A percentile compares a stretch with the other conserved stretches of the same genome.
Conservation (phyloP, 2,329 filamentous ascomycete species). For the Eutypa lata region DNA sequence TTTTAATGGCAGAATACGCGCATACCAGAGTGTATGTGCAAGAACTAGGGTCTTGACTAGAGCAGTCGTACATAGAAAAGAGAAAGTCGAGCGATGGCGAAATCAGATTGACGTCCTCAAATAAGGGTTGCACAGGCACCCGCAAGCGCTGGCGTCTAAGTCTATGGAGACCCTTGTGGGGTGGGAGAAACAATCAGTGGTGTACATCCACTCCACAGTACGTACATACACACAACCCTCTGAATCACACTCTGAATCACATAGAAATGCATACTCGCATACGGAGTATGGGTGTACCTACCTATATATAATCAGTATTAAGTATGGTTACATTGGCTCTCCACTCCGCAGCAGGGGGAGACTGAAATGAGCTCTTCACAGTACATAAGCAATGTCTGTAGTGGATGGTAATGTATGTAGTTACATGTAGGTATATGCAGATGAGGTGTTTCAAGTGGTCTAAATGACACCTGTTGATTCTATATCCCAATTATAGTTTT, state of each 20-base stretch:
- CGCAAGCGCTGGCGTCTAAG: background rate
- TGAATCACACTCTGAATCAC: no score
- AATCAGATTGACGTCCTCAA: background rate
- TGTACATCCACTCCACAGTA: background rate
- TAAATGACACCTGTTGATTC: background rate
- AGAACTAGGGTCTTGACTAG: background rate
- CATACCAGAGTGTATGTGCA: background rate
- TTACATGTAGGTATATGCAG: background rate
- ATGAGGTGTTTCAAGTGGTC: background rate
- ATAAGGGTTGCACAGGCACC: background rate
- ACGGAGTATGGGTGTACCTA: no score
- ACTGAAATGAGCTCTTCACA: no score
- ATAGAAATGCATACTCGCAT: no score
- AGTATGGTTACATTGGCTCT: no score
- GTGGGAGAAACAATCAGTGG: background rate
- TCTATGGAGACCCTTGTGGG: background rate
- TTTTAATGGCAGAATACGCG: background rate
- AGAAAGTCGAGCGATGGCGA: background rate
- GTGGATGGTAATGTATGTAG: background rate
- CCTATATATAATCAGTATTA: no score
- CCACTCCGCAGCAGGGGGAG: no score
- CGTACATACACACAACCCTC: background rate
- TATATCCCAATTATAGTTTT: background rate
- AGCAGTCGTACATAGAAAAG: background rate
- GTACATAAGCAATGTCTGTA: no score